Percentiles rank a stretch among this genome's conserved stretches.
Conservation (phyloP, 768 basidiomycete genomes). For the Boletus bicolor region DNA sequence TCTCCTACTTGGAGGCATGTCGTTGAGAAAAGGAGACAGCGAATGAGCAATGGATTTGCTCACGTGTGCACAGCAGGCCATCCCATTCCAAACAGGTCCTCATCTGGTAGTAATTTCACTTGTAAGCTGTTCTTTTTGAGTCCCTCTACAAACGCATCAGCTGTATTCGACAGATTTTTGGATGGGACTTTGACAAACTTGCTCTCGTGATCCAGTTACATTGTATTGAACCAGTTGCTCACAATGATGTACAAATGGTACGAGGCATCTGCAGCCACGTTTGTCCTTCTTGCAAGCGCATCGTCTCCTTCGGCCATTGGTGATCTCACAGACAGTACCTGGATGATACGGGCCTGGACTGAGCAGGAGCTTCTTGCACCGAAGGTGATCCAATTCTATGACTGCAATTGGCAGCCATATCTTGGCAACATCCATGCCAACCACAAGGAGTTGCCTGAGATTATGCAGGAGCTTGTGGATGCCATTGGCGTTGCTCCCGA, state of each 20-base stretch:
- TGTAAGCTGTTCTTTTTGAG: not conserved
- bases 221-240: conserved; percentile 3
- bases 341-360: conserved; percentile 17
- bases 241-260: not conserved
- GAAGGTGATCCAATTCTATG: conserved; percentile 6
- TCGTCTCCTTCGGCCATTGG: not conserved
- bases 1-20: not conserved
- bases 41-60: not conserved
- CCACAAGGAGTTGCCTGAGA: not conserved
- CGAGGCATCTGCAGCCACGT: not conserved
- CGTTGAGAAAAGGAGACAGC: not conserved
- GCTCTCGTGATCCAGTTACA: not conserved
- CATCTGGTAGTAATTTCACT: conserved; percentile 5
- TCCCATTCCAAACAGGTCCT: not conserved
- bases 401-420: conserved; percentile 7
- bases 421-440: not conserved
- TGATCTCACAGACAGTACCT: not conserved
- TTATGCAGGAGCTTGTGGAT: conserved; percentile 7
- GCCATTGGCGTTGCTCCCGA: conserved; percentile 1
- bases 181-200: conserved; percentile 14
- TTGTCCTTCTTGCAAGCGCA: not conserved
- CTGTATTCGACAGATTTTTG: conserved; percentile 2
- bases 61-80: not conserved
- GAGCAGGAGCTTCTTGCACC: conserved; percentile 14
- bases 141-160: not conserved